phyloP scores from a whole-genome alignment of 495 filamentous ascomycete genomes.

The Penicillium cataractarum region DNA sequence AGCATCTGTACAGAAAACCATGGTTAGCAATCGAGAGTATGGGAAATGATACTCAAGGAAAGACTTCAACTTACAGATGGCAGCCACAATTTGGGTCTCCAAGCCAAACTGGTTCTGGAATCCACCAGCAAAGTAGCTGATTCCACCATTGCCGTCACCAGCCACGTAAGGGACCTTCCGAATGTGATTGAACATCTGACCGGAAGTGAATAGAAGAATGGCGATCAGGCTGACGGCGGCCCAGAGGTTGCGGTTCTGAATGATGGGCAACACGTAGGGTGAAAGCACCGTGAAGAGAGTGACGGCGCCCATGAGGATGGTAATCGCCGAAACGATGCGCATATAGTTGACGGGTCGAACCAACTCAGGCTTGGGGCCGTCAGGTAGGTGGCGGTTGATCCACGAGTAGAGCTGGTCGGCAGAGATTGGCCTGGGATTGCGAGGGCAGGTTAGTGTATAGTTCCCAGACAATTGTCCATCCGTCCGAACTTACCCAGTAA shows the following conservation, averaged over 20 bases:
- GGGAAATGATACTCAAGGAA: neutral
- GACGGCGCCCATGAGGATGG: constrained; percentile 65
- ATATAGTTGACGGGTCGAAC: constrained; percentile 86
- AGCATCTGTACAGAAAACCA: constrained; percentile 68
- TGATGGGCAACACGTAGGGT: constrained; percentile 80
- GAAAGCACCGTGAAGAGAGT: constrained; percentile 75
- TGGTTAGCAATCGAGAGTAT: constrained; percentile 13
- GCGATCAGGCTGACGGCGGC: constrained; percentile 85
- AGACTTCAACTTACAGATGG: constrained; percentile 75
- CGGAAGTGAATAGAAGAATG: constrained; percentile 92
- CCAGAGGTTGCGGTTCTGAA: constrained; percentile 93
- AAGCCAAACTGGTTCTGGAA: constrained; percentile 96
- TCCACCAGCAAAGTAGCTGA: constrained; percentile 89
- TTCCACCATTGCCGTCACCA: constrained; percentile 80
- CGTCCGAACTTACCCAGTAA: constrained; percentile 69
- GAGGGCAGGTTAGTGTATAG: neutral
- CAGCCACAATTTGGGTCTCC: constrained; percentile 94
- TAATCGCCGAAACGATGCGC: constrained; percentile 67
- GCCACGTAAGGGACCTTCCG: constrained; percentile 94
- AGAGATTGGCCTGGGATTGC: constrained; percentile 60
- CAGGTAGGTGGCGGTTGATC: constrained; percentile 76
- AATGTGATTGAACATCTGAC: constrained; percentile 99
- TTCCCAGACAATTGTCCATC: neutral
- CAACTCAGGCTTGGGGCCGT: constrained; percentile 72
- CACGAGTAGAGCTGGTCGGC: constrained; percentile 80